Evolutionary conservation across 306 rosid species (phyloP).

Genomic region (Lablab purpureus): DNA sequence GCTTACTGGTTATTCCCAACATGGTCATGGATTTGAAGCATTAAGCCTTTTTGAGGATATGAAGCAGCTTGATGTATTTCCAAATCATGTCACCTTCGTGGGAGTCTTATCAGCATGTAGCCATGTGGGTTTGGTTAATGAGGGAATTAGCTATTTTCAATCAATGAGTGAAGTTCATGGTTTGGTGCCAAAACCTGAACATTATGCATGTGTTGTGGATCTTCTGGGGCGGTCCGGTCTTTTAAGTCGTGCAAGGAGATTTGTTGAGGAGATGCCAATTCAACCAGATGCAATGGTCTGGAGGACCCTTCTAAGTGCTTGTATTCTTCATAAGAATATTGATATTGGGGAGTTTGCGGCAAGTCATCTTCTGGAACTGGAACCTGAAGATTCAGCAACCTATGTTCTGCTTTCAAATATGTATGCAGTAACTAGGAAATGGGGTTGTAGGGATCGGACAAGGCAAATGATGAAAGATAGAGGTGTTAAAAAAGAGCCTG

Average conservation of each 20-base stretch:
- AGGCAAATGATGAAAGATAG: constrained; percentile 82
- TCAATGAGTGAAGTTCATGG: constrained; percentile 76
- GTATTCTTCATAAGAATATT: constrained; percentile 67
- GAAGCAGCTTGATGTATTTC: constrained; percentile 61
- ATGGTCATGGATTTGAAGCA: constrained; percentile 78
- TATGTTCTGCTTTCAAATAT: constrained; percentile 84
- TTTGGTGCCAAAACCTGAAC: constrained; percentile 82
- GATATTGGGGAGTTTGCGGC: constrained; percentile 92
- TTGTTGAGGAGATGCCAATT: constrained; percentile 79
- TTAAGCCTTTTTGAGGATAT: constrained; percentile 73
- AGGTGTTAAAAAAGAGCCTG: constrained; percentile 91
- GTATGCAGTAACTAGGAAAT: constrained; percentile 81
- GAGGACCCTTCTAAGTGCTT: constrained; percentile 93
- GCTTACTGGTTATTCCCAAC: constrained; percentile 89
- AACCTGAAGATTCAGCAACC: constrained; percentile 90
- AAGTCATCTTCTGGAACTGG: constrained; percentile 74
- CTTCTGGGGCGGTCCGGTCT: constrained; percentile 85
- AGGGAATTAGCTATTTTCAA: constrained; percentile 75
- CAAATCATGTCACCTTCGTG: constrained; percentile 85
- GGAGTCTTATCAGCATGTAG: constrained; percentile 91
- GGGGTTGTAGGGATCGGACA: constrained; percentile 78
- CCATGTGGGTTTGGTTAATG: constrained; percentile 84
- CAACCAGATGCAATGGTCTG: constrained; percentile 84
- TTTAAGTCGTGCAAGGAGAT: constrained; percentile 64
- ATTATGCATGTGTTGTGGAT: constrained; percentile 86